Evolutionary conservation across 2,329 filamentous ascomycete genomes (phyloP), one percentile per base, ranked within the genome.

Genomic region (Colletotrichum sp.): DNA sequence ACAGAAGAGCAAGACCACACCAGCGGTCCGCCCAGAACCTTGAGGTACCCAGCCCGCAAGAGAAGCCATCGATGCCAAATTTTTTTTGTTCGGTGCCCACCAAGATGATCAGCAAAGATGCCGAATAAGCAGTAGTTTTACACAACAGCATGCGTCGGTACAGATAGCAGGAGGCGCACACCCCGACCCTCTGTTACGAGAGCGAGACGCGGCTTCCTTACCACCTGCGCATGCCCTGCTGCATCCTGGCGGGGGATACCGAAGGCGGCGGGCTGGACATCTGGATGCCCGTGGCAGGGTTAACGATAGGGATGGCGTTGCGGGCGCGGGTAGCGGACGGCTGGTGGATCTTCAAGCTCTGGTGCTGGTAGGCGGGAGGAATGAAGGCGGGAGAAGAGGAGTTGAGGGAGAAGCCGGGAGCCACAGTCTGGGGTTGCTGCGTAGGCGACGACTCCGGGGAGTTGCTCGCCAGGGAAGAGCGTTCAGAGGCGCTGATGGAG

Each of bases 281-380:
- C 82, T 92, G 92, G 85, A 96, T 93, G 82, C 97, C 96, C 73
- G 96, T 98, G 80, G 92, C 95, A 71, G 97, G 97, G 89, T 99
- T 98, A 86, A 99, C 95, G 84, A 99, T 99, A 76, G 96, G 96
- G 80, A 99, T 99, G 82, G 97, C 95, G 85, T 98, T 99, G 86
- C 96, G 95, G 75, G 94, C 92, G 80, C 97, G 95, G 78, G 96
- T 95, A 77, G 96, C 95, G 77, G 96, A 91, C 77, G 96, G 95
- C 89, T 98, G 96, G 87, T 98, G 95, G 78, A 98, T 90, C 88
- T 98, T 98, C 81, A 96, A 81, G 89, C 86, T 92, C 78, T 87
- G 86, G 76, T 89, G 92, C 81, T 92, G 93, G 86, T 91, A 94
- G 80, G 89, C 86, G 39, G 93, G 90, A 69, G 93, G 91, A 71